phyloP scores from a whole-genome alignment of 2,329 filamentous ascomycete species.

The Gnomoniopsis smithogilvyi region DNA sequence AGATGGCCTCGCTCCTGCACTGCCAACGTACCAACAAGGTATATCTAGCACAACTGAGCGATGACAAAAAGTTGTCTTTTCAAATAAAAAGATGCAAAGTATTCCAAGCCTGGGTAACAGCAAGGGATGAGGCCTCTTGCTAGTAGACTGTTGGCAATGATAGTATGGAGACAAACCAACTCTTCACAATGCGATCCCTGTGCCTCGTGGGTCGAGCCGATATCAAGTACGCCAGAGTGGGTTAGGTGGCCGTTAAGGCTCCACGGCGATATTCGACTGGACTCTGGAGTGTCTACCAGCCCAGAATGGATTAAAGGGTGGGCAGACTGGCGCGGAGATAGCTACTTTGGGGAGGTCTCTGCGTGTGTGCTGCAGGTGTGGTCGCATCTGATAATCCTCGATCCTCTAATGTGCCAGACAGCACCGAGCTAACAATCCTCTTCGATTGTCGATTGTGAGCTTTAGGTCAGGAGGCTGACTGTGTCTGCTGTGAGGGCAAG shows the following conservation, averaged over 20 bases:
- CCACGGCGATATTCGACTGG: too few relatives aligned
- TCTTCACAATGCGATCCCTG: background rate
- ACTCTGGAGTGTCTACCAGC: too few relatives aligned
- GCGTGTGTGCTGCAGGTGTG: conserved; percentile 1
- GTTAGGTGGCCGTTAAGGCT: background rate
- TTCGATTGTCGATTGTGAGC: background rate
- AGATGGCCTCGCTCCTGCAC: too few relatives aligned
- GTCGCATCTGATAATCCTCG: conserved; percentile 6
- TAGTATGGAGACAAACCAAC: background rate
- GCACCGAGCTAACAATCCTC: background rate
- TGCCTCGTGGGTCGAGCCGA: too few relatives aligned
- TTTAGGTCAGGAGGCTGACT: background rate
- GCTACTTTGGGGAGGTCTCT: background rate
- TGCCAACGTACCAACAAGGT: too few relatives aligned
- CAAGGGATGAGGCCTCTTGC: too few relatives aligned
- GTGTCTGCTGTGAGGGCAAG: background rate
- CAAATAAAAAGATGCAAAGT: too few relatives aligned
- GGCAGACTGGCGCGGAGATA: background rate
- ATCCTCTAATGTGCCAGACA: background rate
- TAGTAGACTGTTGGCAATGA: too few relatives aligned
- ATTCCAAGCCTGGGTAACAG: too few relatives aligned
- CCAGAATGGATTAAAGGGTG: background rate
- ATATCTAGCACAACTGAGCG: too few relatives aligned
- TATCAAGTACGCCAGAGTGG: too few relatives aligned
- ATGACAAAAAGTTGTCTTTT: too few relatives aligned